phyloP scores from a whole-genome alignment of 208 protist species.

The Acanthamoeba lenticulata region DNA sequence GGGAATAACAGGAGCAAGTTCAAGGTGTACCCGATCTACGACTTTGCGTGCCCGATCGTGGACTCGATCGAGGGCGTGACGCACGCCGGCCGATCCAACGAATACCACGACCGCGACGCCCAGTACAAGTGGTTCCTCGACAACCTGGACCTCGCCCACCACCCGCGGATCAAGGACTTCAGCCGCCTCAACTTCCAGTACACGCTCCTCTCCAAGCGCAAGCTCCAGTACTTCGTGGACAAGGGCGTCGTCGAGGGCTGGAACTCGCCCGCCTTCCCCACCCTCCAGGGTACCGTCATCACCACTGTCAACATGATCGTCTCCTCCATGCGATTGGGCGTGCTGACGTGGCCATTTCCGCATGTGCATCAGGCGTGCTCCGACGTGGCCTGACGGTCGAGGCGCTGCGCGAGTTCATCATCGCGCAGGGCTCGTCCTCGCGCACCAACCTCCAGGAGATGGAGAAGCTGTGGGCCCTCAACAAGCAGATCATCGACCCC shows the following conservation, averaged over 20 bases:
- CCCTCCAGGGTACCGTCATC: constrained; percentile 88
- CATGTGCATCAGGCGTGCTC: constrained; percentile 89
- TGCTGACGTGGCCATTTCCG: too few relatives aligned
- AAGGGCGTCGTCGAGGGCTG: constrained; percentile 93
- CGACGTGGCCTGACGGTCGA: constrained; percentile 97
- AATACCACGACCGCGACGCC: constrained; percentile 97
- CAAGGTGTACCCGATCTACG: constrained; percentile 98
- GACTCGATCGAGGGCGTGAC: constrained; percentile 99
- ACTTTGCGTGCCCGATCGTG: constrained; percentile 99
- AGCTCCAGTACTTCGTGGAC: constrained; percentile 95
- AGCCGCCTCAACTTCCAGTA: constrained; percentile 97
- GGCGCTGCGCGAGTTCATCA: constrained; percentile 95
- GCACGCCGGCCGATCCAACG: constrained; percentile 99
- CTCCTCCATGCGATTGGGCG: constrained; percentile 96
- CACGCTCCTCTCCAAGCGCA: constrained; percentile 98
- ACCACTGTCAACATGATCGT: constrained; percentile 90
- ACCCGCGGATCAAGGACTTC: constrained; percentile 98
- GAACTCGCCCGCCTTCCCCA: constrained; percentile 99
- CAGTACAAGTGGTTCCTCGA: constrained; percentile 96
- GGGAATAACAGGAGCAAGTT: too few relatives aligned
- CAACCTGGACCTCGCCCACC: constrained; percentile 88
- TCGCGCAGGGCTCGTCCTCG: constrained; percentile 96
- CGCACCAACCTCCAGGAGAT: constrained; percentile 97
- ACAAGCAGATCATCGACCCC: constrained; percentile 97
- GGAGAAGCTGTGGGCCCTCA: constrained; percentile 98